Conservation (phyloP, 192 early-diverging fungal genomes). For the Rhizophagus clarus region DNA sequence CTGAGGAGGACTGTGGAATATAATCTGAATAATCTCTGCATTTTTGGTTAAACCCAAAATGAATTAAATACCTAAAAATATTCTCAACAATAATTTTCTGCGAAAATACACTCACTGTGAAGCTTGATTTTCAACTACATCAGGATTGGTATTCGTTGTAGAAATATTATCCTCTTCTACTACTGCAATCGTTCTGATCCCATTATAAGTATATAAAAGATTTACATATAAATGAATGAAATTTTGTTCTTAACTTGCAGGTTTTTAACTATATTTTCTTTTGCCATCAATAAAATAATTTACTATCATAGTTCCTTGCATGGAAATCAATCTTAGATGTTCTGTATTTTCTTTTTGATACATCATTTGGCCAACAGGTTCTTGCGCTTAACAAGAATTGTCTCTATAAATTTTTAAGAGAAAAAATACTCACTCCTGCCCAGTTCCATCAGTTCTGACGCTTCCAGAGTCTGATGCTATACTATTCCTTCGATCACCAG, state of each 20-base stretch:
- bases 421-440: neutral
- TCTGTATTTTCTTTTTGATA: constrained; percentile 12
- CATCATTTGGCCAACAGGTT: neutral
- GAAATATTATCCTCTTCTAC: neutral
- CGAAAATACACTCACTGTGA: neutral
- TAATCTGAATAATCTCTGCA: neutral
- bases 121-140: neutral
- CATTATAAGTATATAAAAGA: neutral
- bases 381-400: neutral
- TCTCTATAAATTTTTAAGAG: neutral
- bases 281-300: constrained; percentile 1
- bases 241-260: neutral
- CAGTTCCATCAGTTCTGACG: constrained; percentile 5
- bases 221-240: neutral
- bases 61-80: neutral
- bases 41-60: neutral
- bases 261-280: neutral
- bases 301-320: neutral
- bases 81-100: neutral
- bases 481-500: constrained; percentile 8
- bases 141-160: neutral
- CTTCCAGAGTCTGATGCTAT: constrained; percentile 18
- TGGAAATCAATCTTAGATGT: constrained; percentile 20
- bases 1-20: neutral
- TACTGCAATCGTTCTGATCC: neutral